phyloP scores from a whole-genome alignment of 2,329 filamentous ascomycete genomes.

The Pseudogymnoascus sp. region DNA sequence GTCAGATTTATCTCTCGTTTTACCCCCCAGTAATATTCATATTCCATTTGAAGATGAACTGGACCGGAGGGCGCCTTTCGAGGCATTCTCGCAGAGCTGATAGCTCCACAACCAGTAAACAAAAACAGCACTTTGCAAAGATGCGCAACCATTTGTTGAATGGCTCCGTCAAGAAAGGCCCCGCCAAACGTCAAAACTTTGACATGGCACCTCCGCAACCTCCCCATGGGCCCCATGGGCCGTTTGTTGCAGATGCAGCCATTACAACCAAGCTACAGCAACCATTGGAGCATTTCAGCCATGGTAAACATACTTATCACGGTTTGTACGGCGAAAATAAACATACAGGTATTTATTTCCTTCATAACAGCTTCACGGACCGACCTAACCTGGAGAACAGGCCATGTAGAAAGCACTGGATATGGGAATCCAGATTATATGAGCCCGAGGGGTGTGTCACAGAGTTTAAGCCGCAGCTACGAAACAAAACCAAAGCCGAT shows the following conservation, averaged over 20 bases:
- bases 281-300: neutral
- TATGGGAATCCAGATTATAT: neutral
- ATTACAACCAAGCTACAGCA: neutral
- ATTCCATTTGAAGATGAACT: conserved; percentile 36
- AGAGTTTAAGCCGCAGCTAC: neutral
- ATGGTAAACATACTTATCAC: neutral
- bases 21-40: neutral
- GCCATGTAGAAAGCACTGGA: neutral
- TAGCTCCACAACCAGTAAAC: conserved; percentile 32
- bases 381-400: neutral
- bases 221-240: neutral
- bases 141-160: conserved; percentile 30
- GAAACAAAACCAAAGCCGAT: neutral
- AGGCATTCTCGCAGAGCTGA: conserved; percentile 34
- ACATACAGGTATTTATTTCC: neutral
- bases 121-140: conserved; percentile 42
- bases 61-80: conserved; percentile 41
- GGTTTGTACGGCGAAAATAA: neutral
- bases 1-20: neutral
- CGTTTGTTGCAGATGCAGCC: neutral
- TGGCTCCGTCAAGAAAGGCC: conserved; percentile 26
- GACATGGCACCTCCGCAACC: conserved; percentile 9
- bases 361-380: neutral
- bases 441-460: neutral
- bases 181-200: conserved; percentile 21